Percentiles rank a stretch among this genome's conserved stretches.
phyloP scores from a whole-genome alignment of 2,329 filamentous ascomycete species.

The Anthostomella pinea region DNA sequence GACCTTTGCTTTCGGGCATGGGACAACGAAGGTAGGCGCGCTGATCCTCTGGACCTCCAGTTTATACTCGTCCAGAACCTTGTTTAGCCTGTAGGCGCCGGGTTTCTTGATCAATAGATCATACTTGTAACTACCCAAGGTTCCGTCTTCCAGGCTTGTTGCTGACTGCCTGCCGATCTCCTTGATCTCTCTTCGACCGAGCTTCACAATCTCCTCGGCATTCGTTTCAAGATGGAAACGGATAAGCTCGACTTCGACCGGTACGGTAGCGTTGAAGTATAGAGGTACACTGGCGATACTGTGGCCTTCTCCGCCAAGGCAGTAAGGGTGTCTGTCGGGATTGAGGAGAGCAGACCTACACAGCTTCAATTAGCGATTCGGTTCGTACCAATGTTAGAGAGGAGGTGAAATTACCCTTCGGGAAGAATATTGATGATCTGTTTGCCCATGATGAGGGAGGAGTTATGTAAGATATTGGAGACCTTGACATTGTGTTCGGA shows the following conservation, averaged over 20 bases:
- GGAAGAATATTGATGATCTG: slow-evolving; percentile 97
- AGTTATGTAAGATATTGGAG: slow-evolving; percentile 82
- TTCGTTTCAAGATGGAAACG: slow-evolving; percentile 82
- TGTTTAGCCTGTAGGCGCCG: slow-evolving; percentile 80
- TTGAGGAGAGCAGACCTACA: slow-evolving; percentile 80
- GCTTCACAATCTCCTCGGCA: slow-evolving; percentile 73
- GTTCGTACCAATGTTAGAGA: neutral
- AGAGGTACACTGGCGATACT: slow-evolving; percentile 70
- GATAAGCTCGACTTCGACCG: slow-evolving; percentile 82
- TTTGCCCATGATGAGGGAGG: slow-evolving; percentile 89
- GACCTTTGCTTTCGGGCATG: slow-evolving; percentile 78
- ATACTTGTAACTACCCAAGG: slow-evolving; percentile 62
- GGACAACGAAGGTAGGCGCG: slow-evolving; percentile 78
- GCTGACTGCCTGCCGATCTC: slow-evolving; percentile 68
- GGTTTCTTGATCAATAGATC: slow-evolving; percentile 78
- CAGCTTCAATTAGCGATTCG: slow-evolving; percentile 26
- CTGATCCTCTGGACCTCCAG: slow-evolving; percentile 79
- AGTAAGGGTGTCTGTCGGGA: slow-evolving; percentile 76
- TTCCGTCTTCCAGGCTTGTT: slow-evolving; percentile 62
- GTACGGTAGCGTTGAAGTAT: slow-evolving; percentile 89
- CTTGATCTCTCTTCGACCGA: slow-evolving; percentile 71
- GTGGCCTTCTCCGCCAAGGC: slow-evolving; percentile 65
- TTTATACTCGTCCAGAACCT: slow-evolving; percentile 89
- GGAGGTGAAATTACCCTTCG: slow-evolving; percentile 62
- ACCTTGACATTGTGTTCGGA: slow-evolving; percentile 92